These are phyloP conservation scores for Heracleum sosnowskyi DNA, from an alignment of 129 eudicot genomes.

Conservation along the genomic window DNA sequence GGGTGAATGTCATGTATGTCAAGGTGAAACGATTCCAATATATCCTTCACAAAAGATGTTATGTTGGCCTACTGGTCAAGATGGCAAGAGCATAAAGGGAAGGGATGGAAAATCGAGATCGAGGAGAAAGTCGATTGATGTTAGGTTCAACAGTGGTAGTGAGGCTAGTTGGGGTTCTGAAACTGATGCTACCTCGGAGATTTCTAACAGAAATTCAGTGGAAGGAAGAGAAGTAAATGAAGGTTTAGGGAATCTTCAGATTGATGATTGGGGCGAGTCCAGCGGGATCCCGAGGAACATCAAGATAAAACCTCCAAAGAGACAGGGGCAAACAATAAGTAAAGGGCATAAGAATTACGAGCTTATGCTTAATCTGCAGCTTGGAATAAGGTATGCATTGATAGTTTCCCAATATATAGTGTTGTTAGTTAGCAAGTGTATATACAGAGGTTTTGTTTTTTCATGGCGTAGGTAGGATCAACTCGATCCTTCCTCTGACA, in stretches of 20 bases:
- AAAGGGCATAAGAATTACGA: constrained; percentile 82
- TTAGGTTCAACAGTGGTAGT: constrained; percentile 23
- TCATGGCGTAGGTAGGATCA: neutral
- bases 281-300: constrained; percentile 18
- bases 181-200: constrained; percentile 6
- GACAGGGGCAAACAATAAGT: constrained; percentile 59
- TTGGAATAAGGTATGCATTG: constrained; percentile 70
- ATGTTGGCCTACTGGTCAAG: constrained; percentile 33
- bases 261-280: constrained; percentile 9
- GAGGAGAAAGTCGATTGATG: constrained; percentile 40
- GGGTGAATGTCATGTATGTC: constrained; percentile 44
- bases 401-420: neutral
- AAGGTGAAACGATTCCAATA: constrained; percentile 42
- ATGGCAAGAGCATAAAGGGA: constrained; percentile 16
- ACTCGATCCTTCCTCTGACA: neutral
- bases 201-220: constrained; percentile 1
- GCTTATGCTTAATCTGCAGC: constrained; percentile 92
- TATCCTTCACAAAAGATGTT: constrained; percentile 68
- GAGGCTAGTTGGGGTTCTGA: constrained; percentile 23
- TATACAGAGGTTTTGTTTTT: neutral
- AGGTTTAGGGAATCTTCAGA: constrained; percentile 19
- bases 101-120: constrained; percentile 17
- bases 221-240: constrained; percentile 26
- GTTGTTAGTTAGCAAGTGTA: neutral
- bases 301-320: constrained; percentile 26